These are phyloP conservation scores for Microbotryum saponariae DNA, from an alignment of 1,284 basidiomycete species.

Conservation along the genomic window DNA sequence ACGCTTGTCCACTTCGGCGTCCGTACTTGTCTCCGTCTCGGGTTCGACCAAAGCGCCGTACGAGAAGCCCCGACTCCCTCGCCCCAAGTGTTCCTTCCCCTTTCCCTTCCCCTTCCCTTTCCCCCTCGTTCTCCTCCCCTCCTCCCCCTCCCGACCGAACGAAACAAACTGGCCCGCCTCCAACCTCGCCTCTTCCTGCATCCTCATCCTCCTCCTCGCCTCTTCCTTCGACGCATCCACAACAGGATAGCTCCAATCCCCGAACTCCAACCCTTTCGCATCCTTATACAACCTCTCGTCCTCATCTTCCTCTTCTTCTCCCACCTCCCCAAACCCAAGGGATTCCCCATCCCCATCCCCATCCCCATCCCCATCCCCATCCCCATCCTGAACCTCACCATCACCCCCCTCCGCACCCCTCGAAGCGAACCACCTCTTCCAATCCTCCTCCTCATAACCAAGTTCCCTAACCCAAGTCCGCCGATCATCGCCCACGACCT, in stretches of 20 bases:
- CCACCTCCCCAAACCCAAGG: slow-evolving; percentile 40
- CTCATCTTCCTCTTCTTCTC: slow-evolving; percentile 49
- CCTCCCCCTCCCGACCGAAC: neutral
- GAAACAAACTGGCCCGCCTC: slow-evolving; percentile 2
- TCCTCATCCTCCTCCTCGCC: slow-evolving; percentile 32
- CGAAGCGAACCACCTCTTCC: neutral
- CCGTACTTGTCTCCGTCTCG: too few species aligned
- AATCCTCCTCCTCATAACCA: slow-evolving; percentile 6
- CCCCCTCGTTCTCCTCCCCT: neutral
- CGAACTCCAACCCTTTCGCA: slow-evolving; percentile 69
- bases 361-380: slow-evolving; percentile 13
- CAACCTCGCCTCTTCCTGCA: slow-evolving; percentile 24
- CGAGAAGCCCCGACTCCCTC: too few species aligned
- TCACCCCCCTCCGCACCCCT: slow-evolving; percentile 6
- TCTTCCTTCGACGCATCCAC: slow-evolving; percentile 37
- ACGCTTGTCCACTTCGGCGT: too few species aligned
- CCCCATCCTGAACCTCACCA: slow-evolving; percentile 7
- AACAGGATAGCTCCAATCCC: slow-evolving; percentile 42
- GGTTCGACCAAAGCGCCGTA: too few species aligned
- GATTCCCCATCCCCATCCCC: slow-evolving; percentile 30
- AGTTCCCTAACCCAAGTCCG: too few species aligned
- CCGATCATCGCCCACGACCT: slow-evolving; percentile 46
- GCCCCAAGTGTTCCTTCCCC: too few species aligned
- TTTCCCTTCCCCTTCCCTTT: too few species aligned
- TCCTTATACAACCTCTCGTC: slow-evolving; percentile 54